These are phyloP conservation scores for Patellifolia procumbens DNA, from an alignment of 179 eudicot species.

Conservation along the genomic window DNA sequence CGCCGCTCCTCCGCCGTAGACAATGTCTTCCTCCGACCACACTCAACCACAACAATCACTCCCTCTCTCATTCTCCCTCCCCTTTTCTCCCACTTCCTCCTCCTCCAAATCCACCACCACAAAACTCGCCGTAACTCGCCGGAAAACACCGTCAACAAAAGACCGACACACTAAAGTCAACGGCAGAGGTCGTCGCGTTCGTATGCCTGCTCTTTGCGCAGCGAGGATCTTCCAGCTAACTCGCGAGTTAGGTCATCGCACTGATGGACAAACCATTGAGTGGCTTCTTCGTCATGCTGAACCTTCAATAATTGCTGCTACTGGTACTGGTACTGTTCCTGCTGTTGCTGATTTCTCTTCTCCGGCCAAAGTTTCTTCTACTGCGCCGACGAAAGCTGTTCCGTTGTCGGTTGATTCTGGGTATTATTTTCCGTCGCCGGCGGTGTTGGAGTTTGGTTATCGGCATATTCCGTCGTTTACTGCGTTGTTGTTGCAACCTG, in stretches of 20 bases:
- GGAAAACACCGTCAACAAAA: conserved; percentile 11
- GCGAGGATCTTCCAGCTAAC: conserved; percentile 41
- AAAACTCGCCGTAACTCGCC: conserved; percentile 13
- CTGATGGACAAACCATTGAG: conserved; percentile 39
- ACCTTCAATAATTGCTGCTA: conserved; percentile 37
- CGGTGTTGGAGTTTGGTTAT: background rate
- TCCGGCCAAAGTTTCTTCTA: conserved; percentile 8
- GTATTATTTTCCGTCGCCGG: conserved; percentile 6
- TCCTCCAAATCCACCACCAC: background rate
- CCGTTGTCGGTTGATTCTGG: background rate
- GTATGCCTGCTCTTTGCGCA: conserved; percentile 40
- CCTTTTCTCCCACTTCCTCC: background rate
- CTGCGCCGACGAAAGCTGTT: background rate
- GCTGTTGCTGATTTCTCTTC: conserved; percentile 21
- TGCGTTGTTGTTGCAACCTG: conserved; percentile 4
- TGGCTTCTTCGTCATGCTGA: conserved; percentile 47
- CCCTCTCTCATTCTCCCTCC: conserved; percentile 5
- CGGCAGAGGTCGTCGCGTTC: conserved; percentile 43
- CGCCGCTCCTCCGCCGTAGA: no score
- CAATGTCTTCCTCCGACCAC: background rate
- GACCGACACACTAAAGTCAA: conserved; percentile 42
- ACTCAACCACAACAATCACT: background rate
- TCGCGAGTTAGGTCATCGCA: conserved; percentile 38
- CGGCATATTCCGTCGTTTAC: conserved; percentile 9
- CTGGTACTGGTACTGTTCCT: conserved; percentile 36